Conservation (phyloP, 176 grass and related monocot species). For the Aegilops longissima region DNA sequence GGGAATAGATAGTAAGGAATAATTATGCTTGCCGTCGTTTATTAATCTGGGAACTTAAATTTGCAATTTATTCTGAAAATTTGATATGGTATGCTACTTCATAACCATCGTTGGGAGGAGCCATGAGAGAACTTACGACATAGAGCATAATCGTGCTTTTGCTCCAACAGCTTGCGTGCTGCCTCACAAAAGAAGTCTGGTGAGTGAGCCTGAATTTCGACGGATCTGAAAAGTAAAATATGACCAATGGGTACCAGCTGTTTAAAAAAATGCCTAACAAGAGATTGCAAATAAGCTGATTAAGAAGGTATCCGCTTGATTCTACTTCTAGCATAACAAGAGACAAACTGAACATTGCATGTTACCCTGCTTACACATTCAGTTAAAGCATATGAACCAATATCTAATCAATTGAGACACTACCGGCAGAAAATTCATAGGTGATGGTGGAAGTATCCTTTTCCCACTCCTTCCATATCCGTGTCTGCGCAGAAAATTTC, state of each 20-base stretch:
- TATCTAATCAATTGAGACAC: background rate
- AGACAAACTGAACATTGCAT: background rate
- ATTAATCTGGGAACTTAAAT: background rate
- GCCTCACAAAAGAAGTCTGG: conserved; percentile 71
- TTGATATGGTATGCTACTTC: background rate
- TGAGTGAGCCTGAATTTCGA: conserved; percentile 74
- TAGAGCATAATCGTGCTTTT: conserved; percentile 53
- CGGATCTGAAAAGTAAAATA: conserved; percentile 49
- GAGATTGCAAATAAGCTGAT: conserved; percentile 9
- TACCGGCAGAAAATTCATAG: conserved; percentile 75
- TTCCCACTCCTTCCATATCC: conserved; percentile 90
- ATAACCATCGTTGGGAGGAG: background rate
- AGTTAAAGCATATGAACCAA: background rate
- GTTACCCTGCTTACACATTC: background rate
- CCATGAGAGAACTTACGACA: conserved; percentile 50
- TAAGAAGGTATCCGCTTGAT: background rate
- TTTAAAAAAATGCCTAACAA: background rate
- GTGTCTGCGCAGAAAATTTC: conserved; percentile 53
- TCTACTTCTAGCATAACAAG: background rate
- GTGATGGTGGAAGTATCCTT: conserved; percentile 55
- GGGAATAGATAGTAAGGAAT: background rate
- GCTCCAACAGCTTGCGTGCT: conserved; percentile 64
- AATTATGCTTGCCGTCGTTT: background rate
- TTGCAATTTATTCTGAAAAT: background rate
- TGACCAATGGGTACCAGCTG: background rate